Conservation (phyloP, 2,329 filamentous ascomycete species). For the Fusarium nurragi region DNA sequence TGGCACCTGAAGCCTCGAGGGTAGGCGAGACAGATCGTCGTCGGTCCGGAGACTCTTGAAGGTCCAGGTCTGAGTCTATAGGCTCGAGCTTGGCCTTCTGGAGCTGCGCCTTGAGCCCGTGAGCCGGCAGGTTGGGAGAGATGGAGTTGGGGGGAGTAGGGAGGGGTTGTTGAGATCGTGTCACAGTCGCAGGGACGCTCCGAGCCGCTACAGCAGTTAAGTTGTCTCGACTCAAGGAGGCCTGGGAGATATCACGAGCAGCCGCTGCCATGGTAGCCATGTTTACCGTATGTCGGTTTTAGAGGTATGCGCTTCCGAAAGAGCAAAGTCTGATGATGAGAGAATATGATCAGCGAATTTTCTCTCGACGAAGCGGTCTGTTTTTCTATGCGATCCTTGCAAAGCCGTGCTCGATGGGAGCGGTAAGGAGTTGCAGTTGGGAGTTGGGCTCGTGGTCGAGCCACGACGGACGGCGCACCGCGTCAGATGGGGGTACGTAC, state of each 20-base stretch:
- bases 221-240: slow-evolving; percentile 72
- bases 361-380: slow-evolving; percentile 1
- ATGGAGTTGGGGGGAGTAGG: slow-evolving; percentile 96
- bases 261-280: slow-evolving; percentile 74
- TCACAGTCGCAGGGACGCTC: slow-evolving; percentile 68
- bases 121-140: slow-evolving; percentile 85
- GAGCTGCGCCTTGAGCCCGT: slow-evolving; percentile 77
- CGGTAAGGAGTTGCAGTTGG: slow-evolving; percentile 22
- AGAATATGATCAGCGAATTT: slow-evolving; percentile 30
- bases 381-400: slow-evolving; percentile 22
- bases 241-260: slow-evolving; percentile 73
- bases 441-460: slow-evolving; percentile 34
- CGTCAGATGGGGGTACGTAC: slow-evolving; percentile 45
- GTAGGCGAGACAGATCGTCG: slow-evolving; percentile 57
- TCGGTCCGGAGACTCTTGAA: slow-evolving; percentile 67
- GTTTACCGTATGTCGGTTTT: slow-evolving; percentile 53
- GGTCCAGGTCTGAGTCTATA: slow-evolving; percentile 87
- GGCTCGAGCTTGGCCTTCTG: slow-evolving; percentile 67
- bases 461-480: slow-evolving; percentile 30
- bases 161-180: slow-evolving; percentile 70
- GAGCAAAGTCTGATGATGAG: slow-evolving; percentile 52
- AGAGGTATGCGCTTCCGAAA: slow-evolving; percentile 56
- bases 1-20: slow-evolving; percentile 79
- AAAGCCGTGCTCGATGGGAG: background rate
- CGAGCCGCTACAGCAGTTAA: slow-evolving; percentile 76